Evolutionary conservation across 164 flowering plant genomes (phyloP).

Genomic region (Tinospora cordifolia): DNA sequence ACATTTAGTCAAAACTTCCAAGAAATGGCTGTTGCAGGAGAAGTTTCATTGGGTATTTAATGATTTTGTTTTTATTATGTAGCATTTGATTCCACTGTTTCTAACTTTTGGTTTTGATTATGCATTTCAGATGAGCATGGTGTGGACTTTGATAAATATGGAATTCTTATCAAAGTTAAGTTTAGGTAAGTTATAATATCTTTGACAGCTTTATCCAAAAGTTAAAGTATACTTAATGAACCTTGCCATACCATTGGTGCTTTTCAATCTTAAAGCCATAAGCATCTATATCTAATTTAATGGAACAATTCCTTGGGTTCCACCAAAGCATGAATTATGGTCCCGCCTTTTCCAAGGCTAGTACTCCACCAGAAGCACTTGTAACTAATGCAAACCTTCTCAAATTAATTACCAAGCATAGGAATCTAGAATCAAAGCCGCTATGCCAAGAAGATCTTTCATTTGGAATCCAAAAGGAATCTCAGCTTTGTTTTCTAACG

Average conservation of each 20-base stretch:
- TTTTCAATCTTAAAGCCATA: neutral
- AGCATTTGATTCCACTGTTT: neutral
- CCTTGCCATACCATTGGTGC: neutral
- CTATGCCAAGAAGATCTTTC: too few relatives aligned
- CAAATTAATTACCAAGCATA: too few relatives aligned
- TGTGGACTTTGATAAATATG: constrained; percentile 72
- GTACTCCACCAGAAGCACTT: too few relatives aligned
- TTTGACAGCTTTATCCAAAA: neutral
- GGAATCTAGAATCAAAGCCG: too few relatives aligned
- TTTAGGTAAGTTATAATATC: constrained; percentile 53
- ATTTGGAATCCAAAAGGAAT: too few relatives aligned
- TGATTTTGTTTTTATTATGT: neutral
- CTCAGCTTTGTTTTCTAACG: too few relatives aligned
- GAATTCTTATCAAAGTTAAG: constrained; percentile 92
- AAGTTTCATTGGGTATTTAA: constrained; percentile 69
- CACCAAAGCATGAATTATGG: too few relatives aligned
- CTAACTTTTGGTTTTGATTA: constrained; percentile 4
- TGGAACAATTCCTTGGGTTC: too few relatives aligned
- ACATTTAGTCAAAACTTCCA: constrained; percentile 82
- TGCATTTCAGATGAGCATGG: constrained; percentile 70
- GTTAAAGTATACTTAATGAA: neutral
- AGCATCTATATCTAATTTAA: too few relatives aligned
- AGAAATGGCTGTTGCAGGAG: constrained; percentile 99
- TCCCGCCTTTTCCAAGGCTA: too few relatives aligned
- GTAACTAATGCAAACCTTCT: too few relatives aligned